Base-by-base conservation (phyloP, 495 filamentous ascomycete species). In the Tuber microsphaerosporum region DNA sequence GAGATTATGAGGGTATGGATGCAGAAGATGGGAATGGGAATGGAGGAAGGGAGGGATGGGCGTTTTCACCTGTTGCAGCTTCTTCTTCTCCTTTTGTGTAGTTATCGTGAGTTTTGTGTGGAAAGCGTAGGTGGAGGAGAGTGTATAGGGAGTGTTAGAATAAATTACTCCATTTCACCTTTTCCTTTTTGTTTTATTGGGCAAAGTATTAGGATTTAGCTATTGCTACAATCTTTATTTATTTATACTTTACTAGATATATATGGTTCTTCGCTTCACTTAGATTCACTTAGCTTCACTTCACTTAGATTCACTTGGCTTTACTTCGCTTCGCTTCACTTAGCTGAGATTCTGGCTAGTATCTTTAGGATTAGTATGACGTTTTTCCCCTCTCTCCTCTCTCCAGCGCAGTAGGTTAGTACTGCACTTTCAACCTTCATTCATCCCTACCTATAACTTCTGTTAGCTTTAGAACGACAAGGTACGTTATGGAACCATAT, bases 1-100 rank as follows among this genome's bases (percentile, higher is more conserved):
- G 70, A 9, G 75, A 79, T 22, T 61, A 26, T 19, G 76, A 72
- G 10, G 37, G 12, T 9, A 39, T 48, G 37, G 77, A 78, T 16
- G 56, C 22, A 39, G 73, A 34, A 17, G 68, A 75, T 45, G 46
- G 76, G 43, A 48, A 71, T 41, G 68, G 71, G 2, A 69, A 68
- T 31, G 65, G 44, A 16, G 69, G 42, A 3, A 71, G 72, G 34
- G 72, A 48, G 41, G 26, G 72, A 8, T 42, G 75, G 73, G 73
- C 43, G 51, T 74, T 51, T 51, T 56, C 48, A 10, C 6, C 48
- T 56, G 5, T 10, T 37, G 22, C 22, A 3, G 22, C 48, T n/a
- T 9, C 48, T 5, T n/a, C 48, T 26, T n/a, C 48, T 26, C n/a
- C 17, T 22, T 48, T 17, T 48, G 4, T 1, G 9, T 56, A 56